These are phyloP conservation scores for Aspergillus neoniger DNA, from an alignment of 2,329 filamentous ascomycete species.

Conservation along the genomic window DNA sequence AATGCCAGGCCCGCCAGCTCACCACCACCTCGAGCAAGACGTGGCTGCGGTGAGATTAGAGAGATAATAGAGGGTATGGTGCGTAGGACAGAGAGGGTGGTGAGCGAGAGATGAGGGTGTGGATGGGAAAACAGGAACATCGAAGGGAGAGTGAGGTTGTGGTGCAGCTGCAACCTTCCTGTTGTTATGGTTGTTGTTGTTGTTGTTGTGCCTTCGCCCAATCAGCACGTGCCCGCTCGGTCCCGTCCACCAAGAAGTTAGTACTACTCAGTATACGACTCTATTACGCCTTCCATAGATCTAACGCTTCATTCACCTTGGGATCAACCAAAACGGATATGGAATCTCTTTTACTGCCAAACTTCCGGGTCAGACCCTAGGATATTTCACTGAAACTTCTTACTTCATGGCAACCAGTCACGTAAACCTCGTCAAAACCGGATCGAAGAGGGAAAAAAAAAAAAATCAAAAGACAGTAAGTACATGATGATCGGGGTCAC, in stretches of 20 bases:
- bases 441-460: neutral
- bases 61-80: neutral
- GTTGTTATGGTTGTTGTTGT: neutral
- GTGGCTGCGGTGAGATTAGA: neutral
- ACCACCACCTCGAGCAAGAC: neutral
- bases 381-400: neutral
- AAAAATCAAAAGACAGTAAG: slow-evolving; percentile 8
- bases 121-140: neutral
- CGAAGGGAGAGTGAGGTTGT: neutral
- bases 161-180: neutral
- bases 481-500: slow-evolving; percentile 3
- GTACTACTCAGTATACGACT: neutral
- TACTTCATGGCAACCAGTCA: slow-evolving; percentile 30
- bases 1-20: slow-evolving; percentile 1
- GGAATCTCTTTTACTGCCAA: neutral
- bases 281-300: too few species aligned
- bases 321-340: neutral
- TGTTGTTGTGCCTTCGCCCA: neutral
- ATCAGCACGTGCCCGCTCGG: neutral
- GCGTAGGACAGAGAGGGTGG: neutral
- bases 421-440: slow-evolving; percentile 27
- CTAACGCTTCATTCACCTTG: neutral
- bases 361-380: neutral
- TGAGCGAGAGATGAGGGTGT: neutral
- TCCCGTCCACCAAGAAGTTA: neutral